Base-by-base conservation (phyloP, 768 basidiomycete species). In the Mycena latifolia region DNA sequence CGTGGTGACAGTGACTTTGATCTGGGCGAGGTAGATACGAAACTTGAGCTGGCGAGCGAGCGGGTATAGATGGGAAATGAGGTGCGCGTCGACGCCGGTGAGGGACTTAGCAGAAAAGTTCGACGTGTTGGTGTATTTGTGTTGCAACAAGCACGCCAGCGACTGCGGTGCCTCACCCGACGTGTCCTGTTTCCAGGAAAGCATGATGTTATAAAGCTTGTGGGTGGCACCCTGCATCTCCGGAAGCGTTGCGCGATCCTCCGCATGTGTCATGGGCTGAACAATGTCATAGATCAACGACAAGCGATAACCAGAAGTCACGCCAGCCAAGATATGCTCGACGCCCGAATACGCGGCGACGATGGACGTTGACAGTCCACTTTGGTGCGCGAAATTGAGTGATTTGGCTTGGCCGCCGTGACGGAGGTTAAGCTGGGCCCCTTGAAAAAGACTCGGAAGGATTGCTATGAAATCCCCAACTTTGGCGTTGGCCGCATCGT, bases 311-410 rank as follows among this genome's bases (percentile, higher is more conserved):
- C 67, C 67, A 4, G 62, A 47, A 28, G 62, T 29, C 17, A 70
- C 61, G 10, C 55, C 43, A 31, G 52, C 17, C 15, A 70, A 25
- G 22, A 39, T 59, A 20, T 67, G 69, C 51, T 59, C 60, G 2
- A 72, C 69, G 15, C 69, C 69, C 1, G 63, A 57, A 54, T 70
- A 72, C 15, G 69, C 62, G 10, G 65, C 71, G 43, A 68, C 51
- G 45, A 68, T 52, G 7, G 63, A 70, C 2, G 69, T 70, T 9
- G 55, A 53, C 8, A 67, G 29, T 33, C 29, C 35, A 43, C 61
- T 65, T 41, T 65, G 45, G 29, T 58, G 56, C 9, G 65, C 58
- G 22, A 61, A 58, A 24, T 61, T 65, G 55, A 72, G 48, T 0
- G 46, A 54, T 31, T 67, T 67, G 5, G 43, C 35, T 29, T 66